Base-by-base conservation (phyloP, 1,284 basidiomycete genomes). In the Volvariella surrecta region DNA sequence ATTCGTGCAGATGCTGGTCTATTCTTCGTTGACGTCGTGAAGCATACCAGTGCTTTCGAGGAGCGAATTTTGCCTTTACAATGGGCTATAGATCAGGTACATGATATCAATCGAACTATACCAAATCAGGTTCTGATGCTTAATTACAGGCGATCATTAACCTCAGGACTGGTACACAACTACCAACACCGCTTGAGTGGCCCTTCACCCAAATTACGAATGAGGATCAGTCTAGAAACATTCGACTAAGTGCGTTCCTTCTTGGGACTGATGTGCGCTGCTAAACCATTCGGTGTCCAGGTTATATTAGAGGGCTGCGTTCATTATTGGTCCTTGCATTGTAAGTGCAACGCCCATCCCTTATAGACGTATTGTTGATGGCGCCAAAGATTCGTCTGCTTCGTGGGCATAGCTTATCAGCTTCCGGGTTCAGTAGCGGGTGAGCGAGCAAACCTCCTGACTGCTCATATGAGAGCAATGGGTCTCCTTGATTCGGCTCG, bases 381-480 rank as follows among this genome's bases (percentile, higher is more conserved):
- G n/a, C n/a, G n/a, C n/a, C 34, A 48, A 40, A 80, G 76, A 22
- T 84, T 85, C 51, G 61, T 86, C 19, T 73, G 71, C 47, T 86
- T 71, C 56, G 60, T 85, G 18, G 82, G 82, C 8, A 78, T 87
- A 32, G 67, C 76, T 0, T 87, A 87, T 54, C 83, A 87, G 45
- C 71, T 86, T 2, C 79, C 83, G 4, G 84, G 82, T 3, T 69
- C 77, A 8, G 73, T 82, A 45, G 67, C 77, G 15, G 68, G 65
- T 1, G 84, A 87, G 53, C 67, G 82, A 34, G 77, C 81, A 0
- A 70, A 63, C 42, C 57, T 71, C 6, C 55, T 86, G 31, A 82
- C 83, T 0, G 64, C 74, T 6, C 80, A 85, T 52, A 73, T 87
- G 63, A 80, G 80, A 54, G 80, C 73, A 3, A 86, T 86, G 83